These are phyloP conservation scores for Ustilago shanxiensis DNA, from an alignment of 1,284 basidiomycete genomes.

Conservation along the genomic window DNA sequence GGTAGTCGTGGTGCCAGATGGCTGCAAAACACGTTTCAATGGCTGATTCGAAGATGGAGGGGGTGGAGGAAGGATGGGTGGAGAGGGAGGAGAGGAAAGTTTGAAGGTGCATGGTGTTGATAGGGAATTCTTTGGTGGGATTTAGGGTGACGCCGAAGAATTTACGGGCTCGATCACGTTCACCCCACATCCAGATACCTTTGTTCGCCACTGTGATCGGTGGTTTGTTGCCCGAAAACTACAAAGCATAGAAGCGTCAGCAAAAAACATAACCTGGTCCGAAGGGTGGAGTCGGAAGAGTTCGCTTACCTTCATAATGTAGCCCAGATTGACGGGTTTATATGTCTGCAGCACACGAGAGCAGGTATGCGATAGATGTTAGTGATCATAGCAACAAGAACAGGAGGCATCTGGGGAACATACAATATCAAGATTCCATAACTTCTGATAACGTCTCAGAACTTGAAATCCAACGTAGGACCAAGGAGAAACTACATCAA, in stretches of 20 bases:
- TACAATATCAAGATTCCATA: slow-evolving; percentile 59
- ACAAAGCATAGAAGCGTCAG: not conserved
- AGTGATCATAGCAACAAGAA: no score
- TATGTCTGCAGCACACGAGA: no score
- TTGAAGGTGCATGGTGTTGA: slow-evolving; percentile 59
- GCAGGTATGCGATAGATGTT: no score
- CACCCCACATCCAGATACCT: slow-evolving; percentile 56
- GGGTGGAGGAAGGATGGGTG: slow-evolving; percentile 5
- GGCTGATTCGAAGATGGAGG: slow-evolving; percentile 23
- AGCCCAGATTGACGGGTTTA: slow-evolving; percentile 59
- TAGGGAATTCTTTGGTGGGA: slow-evolving; percentile 55
- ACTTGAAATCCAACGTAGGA: slow-evolving; percentile 60
- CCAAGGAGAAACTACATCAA: slow-evolving; percentile 68
- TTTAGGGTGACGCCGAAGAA: slow-evolving; percentile 63
- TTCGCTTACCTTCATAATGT: slow-evolving; percentile 63
- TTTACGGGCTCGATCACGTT: slow-evolving; percentile 46
- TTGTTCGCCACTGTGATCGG: slow-evolving; percentile 66
- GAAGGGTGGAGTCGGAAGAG: not conserved
- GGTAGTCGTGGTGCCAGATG: slow-evolving; percentile 54
- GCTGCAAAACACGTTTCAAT: slow-evolving; percentile 48
- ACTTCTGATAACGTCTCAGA: slow-evolving; percentile 51
- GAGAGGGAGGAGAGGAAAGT: slow-evolving; percentile 46
- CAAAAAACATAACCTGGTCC: not conserved
- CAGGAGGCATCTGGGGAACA: slow-evolving; percentile 5
- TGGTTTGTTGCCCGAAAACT: slow-evolving; percentile 62